Base-by-base conservation (phyloP, 345 rosid species). In the Lumnitzera racemosa region DNA sequence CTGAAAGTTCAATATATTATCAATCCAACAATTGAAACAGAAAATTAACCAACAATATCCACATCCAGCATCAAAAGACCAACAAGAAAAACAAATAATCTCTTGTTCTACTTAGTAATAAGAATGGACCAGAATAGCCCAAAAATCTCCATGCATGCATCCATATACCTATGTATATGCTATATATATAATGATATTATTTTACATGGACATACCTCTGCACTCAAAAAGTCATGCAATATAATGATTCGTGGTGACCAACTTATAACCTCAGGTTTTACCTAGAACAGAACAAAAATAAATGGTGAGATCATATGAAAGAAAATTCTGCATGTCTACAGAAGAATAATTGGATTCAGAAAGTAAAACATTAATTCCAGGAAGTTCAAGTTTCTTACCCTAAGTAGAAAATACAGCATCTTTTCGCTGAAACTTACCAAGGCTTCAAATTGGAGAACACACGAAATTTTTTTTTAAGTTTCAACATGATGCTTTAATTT, bases 221-320 rank as follows among this genome's bases (percentile, higher is more conserved):
- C 51, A 75, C 97, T 92, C 61, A 92, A 83, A 72, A 92, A 92
- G 73, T 83, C 80, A 58, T 92, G 97, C 15, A 92, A 80, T 27
- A 92, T 76, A 36, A 89, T 81, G 51, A 92, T 87, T 59, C 98
- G 83, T 13, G 98, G 98, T 0, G 88, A 82, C 98, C 96, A 92
- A 76, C 90, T 92, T 57, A 89, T 63, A 31, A 92, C 75, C 83
- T 89, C 96, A 55, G 96, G 98, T 81, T 85, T 85, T 67, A 92
- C 96, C 98, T 89, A 74, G 65, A 77, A 68, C 49, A 64, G 41
- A 64, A 70, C 50, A 23, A 46, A 43, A 16, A 15, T 20, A 36
- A 57, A 57, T 57, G 46, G 12, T 13, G 15, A 58, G 49, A 58
- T 23, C 16, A 46, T 43, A 46, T 43, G 51, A 46, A 49, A 10